Percentiles rank a stretch among this genome's conserved stretches.
phyloP scores from a whole-genome alignment of 2,329 filamentous ascomycete species.

The Anisogramma anomala region DNA sequence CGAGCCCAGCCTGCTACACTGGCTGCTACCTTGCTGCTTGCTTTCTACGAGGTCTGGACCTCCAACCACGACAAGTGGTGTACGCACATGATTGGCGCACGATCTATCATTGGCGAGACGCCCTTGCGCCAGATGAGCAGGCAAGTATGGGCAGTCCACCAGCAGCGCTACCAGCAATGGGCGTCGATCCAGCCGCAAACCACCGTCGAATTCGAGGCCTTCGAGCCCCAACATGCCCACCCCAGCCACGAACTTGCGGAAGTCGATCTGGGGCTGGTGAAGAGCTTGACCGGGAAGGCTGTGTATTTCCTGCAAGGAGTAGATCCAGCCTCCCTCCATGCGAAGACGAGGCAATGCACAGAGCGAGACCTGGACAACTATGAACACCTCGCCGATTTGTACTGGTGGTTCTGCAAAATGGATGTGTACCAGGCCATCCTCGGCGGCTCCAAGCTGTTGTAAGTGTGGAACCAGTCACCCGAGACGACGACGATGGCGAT shows the following conservation, averaged over 20 bases:
- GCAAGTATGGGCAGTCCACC: conserved; percentile 54
- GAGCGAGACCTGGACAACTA: conserved; percentile 64
- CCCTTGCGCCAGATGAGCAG: conserved; percentile 64
- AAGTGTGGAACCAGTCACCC: conserved; percentile 29
- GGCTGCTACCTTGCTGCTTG: conserved; percentile 76
- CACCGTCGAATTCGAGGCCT: conserved; percentile 18
- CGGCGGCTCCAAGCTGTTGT: conserved; percentile 78
- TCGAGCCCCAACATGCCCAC: conserved; percentile 16
- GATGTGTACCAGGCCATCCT: conserved; percentile 85
- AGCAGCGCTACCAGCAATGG: conserved; percentile 20
- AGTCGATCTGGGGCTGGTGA: conserved; percentile 32
- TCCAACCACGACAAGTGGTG: conserved; percentile 95
- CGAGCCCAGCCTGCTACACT: conserved; percentile 69
- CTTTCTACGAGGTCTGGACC: conserved; percentile 88
- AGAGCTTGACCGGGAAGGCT: conserved; percentile 28
- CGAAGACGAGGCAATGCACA: conserved; percentile 21
- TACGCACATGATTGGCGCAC: conserved; percentile 76
- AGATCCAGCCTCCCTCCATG: conserved; percentile 5
- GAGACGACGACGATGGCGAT: background rate
- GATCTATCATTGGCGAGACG: conserved; percentile 71
- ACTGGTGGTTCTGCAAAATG: conserved; percentile 95
- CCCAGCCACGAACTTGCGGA: conserved; percentile 25
- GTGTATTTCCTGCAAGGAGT: conserved; percentile 20
- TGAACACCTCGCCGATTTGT: conserved; percentile 73
- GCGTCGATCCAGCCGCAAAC: conserved; percentile 9